phyloP scores from a whole-genome alignment of 106 monocot species.

The Triglochin maritima region DNA sequence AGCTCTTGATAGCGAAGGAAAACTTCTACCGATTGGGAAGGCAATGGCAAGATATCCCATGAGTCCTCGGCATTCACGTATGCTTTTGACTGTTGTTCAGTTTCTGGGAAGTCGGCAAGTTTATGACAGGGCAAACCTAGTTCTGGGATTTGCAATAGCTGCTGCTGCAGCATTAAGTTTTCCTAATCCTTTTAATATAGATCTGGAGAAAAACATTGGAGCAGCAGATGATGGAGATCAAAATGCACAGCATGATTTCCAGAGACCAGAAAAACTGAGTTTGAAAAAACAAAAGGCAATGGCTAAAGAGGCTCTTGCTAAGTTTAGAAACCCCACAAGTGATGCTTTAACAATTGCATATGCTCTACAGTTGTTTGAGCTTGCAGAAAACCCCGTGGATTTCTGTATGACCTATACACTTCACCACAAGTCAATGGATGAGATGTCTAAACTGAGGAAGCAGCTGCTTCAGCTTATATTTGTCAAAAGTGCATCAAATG shows the following conservation, averaged over 20 bases:
- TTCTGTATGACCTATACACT: slow-evolving; percentile 63
- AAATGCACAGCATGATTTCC: slow-evolving; percentile 10
- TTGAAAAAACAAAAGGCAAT: slow-evolving; percentile 35
- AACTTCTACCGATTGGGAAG: slow-evolving; percentile 53
- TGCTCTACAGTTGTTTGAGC: slow-evolving; percentile 77
- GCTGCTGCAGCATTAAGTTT: slow-evolving; percentile 83
- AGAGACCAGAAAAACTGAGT: slow-evolving; percentile 24
- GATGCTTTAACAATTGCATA: slow-evolving; percentile 74
- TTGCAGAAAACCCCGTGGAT: slow-evolving; percentile 32
- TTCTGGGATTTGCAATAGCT: slow-evolving; percentile 63
- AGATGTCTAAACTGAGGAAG: slow-evolving; percentile 92
- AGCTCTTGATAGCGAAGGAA: slow-evolving; percentile 53
- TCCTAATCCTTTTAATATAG: slow-evolving; percentile 56
- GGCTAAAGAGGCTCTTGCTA: slow-evolving; percentile 37
- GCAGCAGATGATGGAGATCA: slow-evolving; percentile 7
- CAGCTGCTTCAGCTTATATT: slow-evolving; percentile 72
- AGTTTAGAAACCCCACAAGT: slow-evolving; percentile 62
- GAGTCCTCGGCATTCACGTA: slow-evolving; percentile 86
- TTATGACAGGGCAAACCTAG: slow-evolving; percentile 52
- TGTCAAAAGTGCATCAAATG: slow-evolving; percentile 22
- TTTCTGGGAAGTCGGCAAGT: slow-evolving; percentile 39
- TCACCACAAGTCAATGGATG: slow-evolving; percentile 86
- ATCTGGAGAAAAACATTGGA: slow-evolving; percentile 20
- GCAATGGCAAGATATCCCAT: slow-evolving; percentile 91
- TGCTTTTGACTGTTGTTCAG: slow-evolving; percentile 67